A percentile compares a stretch with the other conserved stretches of the same genome.
Evolutionary conservation across 225 moss, liverwort and hornwort species (phyloP).

Genomic region (Physcomitrium patens): DNA sequence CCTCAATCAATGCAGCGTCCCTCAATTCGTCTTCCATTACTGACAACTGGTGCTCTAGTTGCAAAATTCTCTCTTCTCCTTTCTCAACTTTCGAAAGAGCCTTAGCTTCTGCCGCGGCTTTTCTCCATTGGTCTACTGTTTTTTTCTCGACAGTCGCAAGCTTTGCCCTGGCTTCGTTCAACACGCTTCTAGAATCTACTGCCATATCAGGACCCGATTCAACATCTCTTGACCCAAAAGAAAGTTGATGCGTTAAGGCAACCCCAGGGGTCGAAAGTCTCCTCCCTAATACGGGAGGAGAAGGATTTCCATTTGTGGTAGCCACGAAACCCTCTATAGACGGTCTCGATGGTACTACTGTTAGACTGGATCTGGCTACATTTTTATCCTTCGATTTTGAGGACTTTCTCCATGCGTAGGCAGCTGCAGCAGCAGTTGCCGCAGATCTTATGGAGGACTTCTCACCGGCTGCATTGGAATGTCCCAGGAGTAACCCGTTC

Average conservation of each 20-base stretch:
- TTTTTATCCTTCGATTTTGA: constrained; percentile 50
- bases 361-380: constrained; percentile 45
- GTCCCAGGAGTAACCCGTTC: constrained; percentile 52
- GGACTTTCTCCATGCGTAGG: constrained; percentile 69
- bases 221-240: constrained; percentile 49
- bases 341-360: constrained; percentile 57
- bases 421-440: constrained; percentile 68
- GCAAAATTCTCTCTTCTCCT: constrained; percentile 65
- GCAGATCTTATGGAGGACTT: constrained; percentile 61
- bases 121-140: constrained; percentile 86
- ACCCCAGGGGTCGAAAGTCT: constrained; percentile 43
- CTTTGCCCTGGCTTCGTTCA: constrained; percentile 88
- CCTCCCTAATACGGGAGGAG: constrained; percentile 57
- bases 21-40: constrained; percentile 83
- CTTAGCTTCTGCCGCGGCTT: constrained; percentile 82
- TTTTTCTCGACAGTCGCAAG: constrained; percentile 87
- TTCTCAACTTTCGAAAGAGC: constrained; percentile 67
- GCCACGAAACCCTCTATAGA: constrained; percentile 44
- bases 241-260: constrained; percentile 46
- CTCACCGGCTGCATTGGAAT: constrained; percentile 31
- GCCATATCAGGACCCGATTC: constrained; percentile 47
- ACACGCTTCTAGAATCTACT: constrained; percentile 73
- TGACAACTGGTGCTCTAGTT: constrained; percentile 59
- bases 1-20: constrained; percentile 86
- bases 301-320: constrained; percentile 40